Conservation (phyloP, 2,329 filamentous ascomycete species). For the Alternaria atra region DNA sequence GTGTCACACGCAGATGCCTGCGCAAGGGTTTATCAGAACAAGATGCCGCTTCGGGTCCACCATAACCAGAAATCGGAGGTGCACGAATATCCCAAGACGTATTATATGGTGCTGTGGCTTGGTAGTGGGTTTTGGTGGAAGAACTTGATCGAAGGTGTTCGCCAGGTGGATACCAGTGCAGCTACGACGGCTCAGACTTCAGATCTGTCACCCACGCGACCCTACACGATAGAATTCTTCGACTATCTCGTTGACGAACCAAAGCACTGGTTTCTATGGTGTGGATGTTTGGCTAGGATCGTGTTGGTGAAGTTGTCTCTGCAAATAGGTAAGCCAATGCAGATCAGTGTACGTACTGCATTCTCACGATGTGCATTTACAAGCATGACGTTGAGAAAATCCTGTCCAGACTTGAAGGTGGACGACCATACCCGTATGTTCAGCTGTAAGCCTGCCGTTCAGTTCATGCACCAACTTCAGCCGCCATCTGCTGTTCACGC, state of each 20-base stretch:
- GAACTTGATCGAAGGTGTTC: background rate
- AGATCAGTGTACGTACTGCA: background rate
- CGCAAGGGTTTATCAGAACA: background rate
- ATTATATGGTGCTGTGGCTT: background rate
- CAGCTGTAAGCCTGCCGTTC: background rate
- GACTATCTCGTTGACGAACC: background rate
- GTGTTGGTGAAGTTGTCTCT: background rate
- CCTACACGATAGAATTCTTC: background rate
- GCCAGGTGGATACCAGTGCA: background rate
- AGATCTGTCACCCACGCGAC: background rate
- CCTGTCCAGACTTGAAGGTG: background rate
- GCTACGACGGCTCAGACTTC: background rate
- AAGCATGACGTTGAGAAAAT: background rate
- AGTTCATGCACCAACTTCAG: background rate
- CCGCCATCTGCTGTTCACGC: conserved; percentile 2
- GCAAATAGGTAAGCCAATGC: background rate
- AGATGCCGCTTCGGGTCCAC: background rate
- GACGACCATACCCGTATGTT: background rate
- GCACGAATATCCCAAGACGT: background rate
- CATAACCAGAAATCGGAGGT: background rate
- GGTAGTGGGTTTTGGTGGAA: background rate
- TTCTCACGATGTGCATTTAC: background rate
- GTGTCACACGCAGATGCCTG: background rate
- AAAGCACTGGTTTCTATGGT: background rate
- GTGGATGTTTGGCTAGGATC: background rate